A percentile compares a stretch with the other conserved stretches of the same genome.
phyloP scores from a whole-genome alignment of 2,329 filamentous ascomycete species.

The Cordyceps pruinosa region DNA sequence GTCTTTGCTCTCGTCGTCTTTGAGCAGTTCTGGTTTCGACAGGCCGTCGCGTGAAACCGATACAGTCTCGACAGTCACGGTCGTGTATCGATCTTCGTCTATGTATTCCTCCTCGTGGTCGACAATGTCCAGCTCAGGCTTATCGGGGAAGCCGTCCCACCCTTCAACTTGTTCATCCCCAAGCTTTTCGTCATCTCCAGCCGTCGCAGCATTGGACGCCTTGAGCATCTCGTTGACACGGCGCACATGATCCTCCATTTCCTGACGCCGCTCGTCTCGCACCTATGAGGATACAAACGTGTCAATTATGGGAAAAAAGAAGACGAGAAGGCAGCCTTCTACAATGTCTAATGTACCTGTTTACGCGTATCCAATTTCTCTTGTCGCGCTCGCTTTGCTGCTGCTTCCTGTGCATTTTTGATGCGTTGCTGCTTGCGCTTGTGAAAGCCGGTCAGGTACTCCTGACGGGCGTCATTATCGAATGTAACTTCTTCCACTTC shows the following conservation, averaged over 20 bases:
- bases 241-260: conserved; percentile 75
- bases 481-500: conserved; percentile 77
- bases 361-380: conserved; percentile 69
- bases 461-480: conserved; percentile 68
- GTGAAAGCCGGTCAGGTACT: conserved; percentile 93
- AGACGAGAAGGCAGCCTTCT: background rate
- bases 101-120: conserved; percentile 90
- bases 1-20: conserved; percentile 27
- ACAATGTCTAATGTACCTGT: conserved; percentile 49
- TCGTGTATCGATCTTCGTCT: conserved; percentile 93
- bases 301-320: background rate
- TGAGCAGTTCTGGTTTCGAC: conserved; percentile 40
- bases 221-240: conserved; percentile 65
- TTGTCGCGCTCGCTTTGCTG: conserved; percentile 67
- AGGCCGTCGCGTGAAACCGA: conserved; percentile 70
- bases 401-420: conserved; percentile 78
- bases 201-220: conserved; percentile 47
- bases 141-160: conserved; percentile 61
- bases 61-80: conserved; percentile 87
- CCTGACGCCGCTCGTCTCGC: conserved; percentile 72
- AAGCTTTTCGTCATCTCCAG: conserved; percentile 30
- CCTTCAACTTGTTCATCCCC: conserved; percentile 40
- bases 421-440: conserved; percentile 85
- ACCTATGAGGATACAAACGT: conserved; percentile 46
- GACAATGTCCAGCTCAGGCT: conserved; percentile 43